Evolutionary conservation across 768 basidiomycete species (phyloP).

Genomic region (Lanmaoa pseudosensibilis): DNA sequence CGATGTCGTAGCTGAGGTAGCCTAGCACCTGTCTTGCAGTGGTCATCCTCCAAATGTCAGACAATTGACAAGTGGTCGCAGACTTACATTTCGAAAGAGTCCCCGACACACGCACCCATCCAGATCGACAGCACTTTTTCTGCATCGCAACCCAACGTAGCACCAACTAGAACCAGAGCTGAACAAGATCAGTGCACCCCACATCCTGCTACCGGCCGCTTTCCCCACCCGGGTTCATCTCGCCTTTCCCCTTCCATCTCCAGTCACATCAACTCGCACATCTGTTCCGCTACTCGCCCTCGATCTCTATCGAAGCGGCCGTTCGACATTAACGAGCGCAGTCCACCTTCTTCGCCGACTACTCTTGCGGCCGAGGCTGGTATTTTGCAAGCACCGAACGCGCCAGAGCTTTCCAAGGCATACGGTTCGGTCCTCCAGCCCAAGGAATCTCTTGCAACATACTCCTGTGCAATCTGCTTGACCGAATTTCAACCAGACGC

Average conservation of each 20-base stretch:
- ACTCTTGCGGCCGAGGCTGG: slow-evolving; percentile 55
- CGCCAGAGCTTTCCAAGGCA: slow-evolving; percentile 71
- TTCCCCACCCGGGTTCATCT: slow-evolving; percentile 50
- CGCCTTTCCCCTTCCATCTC: slow-evolving; percentile 36
- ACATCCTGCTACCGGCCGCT: slow-evolving; percentile 36
- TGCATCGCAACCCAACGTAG: slow-evolving; percentile 10
- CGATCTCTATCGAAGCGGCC: slow-evolving; percentile 56
- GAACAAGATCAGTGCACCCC: slow-evolving; percentile 3
- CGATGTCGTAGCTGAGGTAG: slow-evolving; percentile 15
- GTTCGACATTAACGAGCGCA: slow-evolving; percentile 19
- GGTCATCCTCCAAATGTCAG: slow-evolving; percentile 45
- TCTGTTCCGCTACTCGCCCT: slow-evolving; percentile 54
- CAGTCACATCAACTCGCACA: slow-evolving; percentile 56
- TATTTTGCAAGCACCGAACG: slow-evolving; percentile 60
- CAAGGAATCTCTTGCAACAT: slow-evolving; percentile 67
- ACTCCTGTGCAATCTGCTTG: slow-evolving; percentile 67
- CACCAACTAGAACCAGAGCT: slow-evolving; percentile 4
- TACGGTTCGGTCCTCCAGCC: slow-evolving; percentile 84
- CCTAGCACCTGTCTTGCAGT: slow-evolving; percentile 68
- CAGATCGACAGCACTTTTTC: slow-evolving; percentile 17
- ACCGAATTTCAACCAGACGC: slow-evolving; percentile 73
- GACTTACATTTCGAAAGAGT: slow-evolving; percentile 63
- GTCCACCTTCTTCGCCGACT: slow-evolving; percentile 33
- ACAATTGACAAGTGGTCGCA: slow-evolving; percentile 74
- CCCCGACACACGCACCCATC: slow-evolving; percentile 41